Percentiles rank a stretch among this genome's conserved stretches.
Conservation (phyloP, 495 filamentous ascomycete species). For the Aspergillus asperescens region DNA sequence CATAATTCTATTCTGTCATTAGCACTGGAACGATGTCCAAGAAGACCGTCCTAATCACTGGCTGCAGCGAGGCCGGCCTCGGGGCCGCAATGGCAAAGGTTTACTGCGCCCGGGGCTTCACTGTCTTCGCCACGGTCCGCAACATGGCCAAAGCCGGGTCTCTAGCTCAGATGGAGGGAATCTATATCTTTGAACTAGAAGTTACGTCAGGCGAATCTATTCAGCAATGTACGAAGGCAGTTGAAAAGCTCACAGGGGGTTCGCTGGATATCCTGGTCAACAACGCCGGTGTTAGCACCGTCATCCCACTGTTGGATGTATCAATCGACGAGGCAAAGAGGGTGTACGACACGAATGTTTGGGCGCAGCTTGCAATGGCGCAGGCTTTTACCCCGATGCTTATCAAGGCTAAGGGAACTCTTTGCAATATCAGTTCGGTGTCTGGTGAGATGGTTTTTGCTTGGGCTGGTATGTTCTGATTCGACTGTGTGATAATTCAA, state of each 20-base stretch:
- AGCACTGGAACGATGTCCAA: too few species aligned
- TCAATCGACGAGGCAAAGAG: slow-evolving; percentile 30
- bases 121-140: slow-evolving; percentile 45
- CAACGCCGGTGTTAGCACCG: slow-evolving; percentile 33
- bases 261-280: slow-evolving; percentile 40
- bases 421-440: slow-evolving; percentile 29
- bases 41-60: slow-evolving; percentile 39
- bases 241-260: slow-evolving; percentile 15
- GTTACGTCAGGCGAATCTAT: slow-evolving; percentile 32
- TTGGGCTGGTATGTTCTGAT: slow-evolving; percentile 21
- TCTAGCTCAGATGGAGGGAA: slow-evolving; percentile 14
- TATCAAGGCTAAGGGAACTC: slow-evolving; percentile 27
- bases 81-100: slow-evolving; percentile 36
- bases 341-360: slow-evolving; percentile 45
- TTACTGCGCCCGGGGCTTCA: slow-evolving; percentile 31
- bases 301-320: slow-evolving; percentile 32
- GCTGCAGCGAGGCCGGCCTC: slow-evolving; percentile 43
- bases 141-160: slow-evolving; percentile 34
- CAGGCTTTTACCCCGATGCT: slow-evolving; percentile 42
- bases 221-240: background rate
- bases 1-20: too few species aligned
- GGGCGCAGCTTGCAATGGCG: slow-evolving; percentile 28
- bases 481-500: too few species aligned
- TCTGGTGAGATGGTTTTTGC: slow-evolving; percentile 19
- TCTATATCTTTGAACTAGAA: slow-evolving; percentile 32